Conservation (phyloP, 192 early-diverging fungal genomes). For the Coemansia sp. region DNA sequence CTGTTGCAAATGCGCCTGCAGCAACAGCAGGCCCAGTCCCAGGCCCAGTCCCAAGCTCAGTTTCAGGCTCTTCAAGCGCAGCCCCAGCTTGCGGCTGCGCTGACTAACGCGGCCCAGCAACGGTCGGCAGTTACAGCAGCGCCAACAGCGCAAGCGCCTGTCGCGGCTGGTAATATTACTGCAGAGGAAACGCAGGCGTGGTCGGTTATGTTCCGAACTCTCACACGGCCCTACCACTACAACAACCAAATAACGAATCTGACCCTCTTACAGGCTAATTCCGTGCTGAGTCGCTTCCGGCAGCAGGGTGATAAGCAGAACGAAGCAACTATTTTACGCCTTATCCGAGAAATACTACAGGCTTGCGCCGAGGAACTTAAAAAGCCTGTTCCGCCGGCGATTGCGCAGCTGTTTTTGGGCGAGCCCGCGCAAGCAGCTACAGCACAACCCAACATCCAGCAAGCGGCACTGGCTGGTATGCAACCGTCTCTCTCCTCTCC, state of each 20-base stretch:
- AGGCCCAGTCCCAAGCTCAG: constrained; percentile 18
- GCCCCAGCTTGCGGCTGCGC: constrained; percentile 16
- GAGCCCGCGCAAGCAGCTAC: neutral
- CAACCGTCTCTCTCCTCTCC: constrained; percentile 24
- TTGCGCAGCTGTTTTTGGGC: constrained; percentile 1
- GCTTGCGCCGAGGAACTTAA: constrained; percentile 2
- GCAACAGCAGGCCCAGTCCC: constrained; percentile 12
- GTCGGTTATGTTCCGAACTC: constrained; percentile 7
- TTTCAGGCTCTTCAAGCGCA: constrained; percentile 12
- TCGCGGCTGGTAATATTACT: neutral
- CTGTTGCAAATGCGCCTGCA: constrained; percentile 22
- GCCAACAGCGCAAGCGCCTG: neutral
- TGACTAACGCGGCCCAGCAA: constrained; percentile 18
- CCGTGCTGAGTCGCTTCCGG: constrained; percentile 5
- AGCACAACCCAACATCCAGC: neutral
- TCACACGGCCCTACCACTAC: constrained; percentile 16
- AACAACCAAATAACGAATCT: too few species aligned
- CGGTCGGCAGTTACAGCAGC: constrained; percentile 1
- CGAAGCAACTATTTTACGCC: constrained; percentile 2
- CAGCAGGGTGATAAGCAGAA: constrained; percentile 10
- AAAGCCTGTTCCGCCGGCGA: neutral
- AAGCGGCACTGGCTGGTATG: constrained; percentile 10
- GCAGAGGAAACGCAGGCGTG: constrained; percentile 23
- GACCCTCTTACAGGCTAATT: too few species aligned
- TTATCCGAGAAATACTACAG: constrained; percentile 1